Evolutionary conservation across 345 rosid species (phyloP), one percentile per base, ranked within the genome.

Genomic region (Gossypium turneri): DNA sequence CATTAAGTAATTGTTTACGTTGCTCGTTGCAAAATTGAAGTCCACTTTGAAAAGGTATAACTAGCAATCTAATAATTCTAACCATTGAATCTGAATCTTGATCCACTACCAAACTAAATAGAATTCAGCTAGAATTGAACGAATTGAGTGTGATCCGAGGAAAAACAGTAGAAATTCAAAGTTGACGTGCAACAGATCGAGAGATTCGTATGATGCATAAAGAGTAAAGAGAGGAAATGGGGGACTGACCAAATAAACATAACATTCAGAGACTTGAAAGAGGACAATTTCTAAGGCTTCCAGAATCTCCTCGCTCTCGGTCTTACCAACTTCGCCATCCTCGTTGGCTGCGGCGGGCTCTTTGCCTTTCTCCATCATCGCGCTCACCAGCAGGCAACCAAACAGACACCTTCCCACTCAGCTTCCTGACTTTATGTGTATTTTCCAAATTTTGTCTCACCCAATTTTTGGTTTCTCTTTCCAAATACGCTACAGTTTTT

Each of bases 211-310:
- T 44, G 3, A 24, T 16, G 13, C 38, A 27, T 50, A 69, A 24
- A 24, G 4, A 51, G 17, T 2, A 50, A 3, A 75, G 43, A 72
- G 47, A 51, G 65, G 55, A 25, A 69, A 17, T 10, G 13, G 24
- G 44, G 22, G 13, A 47, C 80, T 76, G 81, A 93, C 97, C 92
- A 90, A 68, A 85, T 93, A 91, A 77, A 92, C 98, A 77, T 94
- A 94, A 80, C 96, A 93, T 85, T 95, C 98, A 65, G 98, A 81
- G 68, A 95, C 96, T 79, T 91, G 94, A 83, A 89, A 94, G 34
- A 91, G 89, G 78, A 90, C 59, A 68, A 95, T 84, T 87, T 95
- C 99, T 47, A 91, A 66, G 12, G 83, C 83, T 74, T 69, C 73
- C 8, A 89, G 96, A 17, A 76, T 73, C 74, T 85, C 94, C 62